These are phyloP conservation scores for Xylariales sp. DNA, from an alignment of 2,329 filamentous ascomycete species.

Conservation along the genomic window DNA sequence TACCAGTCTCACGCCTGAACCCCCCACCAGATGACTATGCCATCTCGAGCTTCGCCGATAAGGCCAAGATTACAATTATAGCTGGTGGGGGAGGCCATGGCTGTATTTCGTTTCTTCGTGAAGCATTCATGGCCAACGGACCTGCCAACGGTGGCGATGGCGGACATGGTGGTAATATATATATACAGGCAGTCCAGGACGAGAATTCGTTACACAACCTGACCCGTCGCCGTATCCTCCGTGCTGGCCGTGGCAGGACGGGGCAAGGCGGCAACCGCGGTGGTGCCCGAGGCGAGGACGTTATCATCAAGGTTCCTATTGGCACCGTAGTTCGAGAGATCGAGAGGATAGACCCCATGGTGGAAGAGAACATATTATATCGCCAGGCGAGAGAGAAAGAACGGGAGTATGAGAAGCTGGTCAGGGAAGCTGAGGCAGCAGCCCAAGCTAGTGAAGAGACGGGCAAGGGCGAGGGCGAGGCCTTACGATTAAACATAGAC, in stretches of 20 bases:
- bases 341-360: constrained; percentile 79
- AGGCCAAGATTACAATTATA: constrained; percentile 79
- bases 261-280: constrained; percentile 79
- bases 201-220: constrained; percentile 96
- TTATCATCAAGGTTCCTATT: constrained; percentile 90
- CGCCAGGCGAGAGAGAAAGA: constrained; percentile 55
- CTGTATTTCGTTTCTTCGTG: constrained; percentile 92
- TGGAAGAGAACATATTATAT: constrained; percentile 64
- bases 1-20: constrained; percentile 73
- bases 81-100: constrained; percentile 89
- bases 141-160: constrained; percentile 96
- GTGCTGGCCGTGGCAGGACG: constrained; percentile 80
- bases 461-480: constrained; percentile 40
- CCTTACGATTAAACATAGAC: constrained; percentile 46
- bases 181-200: constrained; percentile 91
- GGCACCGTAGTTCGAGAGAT: constrained; percentile 91
- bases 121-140: constrained; percentile 88
- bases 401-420: constrained; percentile 48
- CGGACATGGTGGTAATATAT: constrained; percentile 89
- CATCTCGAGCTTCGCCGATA: constrained; percentile 85
- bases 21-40: constrained; percentile 87
- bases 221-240: constrained; percentile 78
- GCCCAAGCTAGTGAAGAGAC: constrained; percentile 56
- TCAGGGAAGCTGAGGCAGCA: constrained; percentile 50
- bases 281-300: constrained; percentile 85